Base-by-base conservation (phyloP, 2,329 filamentous ascomycete genomes). In the Nakataea oryzae region DNA sequence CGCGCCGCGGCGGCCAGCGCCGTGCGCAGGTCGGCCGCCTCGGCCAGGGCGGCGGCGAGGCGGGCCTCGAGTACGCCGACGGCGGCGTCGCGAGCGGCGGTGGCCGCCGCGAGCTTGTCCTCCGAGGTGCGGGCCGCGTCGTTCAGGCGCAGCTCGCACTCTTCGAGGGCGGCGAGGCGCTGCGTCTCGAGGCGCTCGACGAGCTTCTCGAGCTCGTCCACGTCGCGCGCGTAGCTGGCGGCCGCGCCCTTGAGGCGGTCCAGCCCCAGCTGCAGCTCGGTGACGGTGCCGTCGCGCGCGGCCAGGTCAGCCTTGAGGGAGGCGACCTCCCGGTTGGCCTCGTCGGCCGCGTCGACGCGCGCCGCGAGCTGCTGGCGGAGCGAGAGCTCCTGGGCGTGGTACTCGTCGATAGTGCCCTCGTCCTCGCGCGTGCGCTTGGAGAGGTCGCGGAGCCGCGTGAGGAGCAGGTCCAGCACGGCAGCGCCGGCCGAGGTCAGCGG, bases 321-420 rank as follows among this genome's bases (percentile, higher is more conserved):
- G 2, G 50, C 61, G 24, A 83, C 72, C 61, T 83, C 76, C 34
- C n/a, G n/a, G 0, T 66, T 69, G n/a, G 72, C 72, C 29, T 70
- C 72, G 34, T 82, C 79, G 75, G 82, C 81, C 24, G 77, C 80
- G 0, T 76, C 75, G 0, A 83, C 79, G 0, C 83, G 76, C 0
- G 81, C 77, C 12, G 76, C 74, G 3, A 87, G 78, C 67, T 87
- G 84, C 65, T 82, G 78, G 1, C 83, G 78, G 14, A 87, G 74
- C 0, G 79, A 81, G 0, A 75, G 71, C 71, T 86, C 83, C 7
- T 82, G 77, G 27, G 77, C 77, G 68, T 83, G 83, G 70, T 85
- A 84, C 71, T 86, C 81, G 68, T 86, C 84, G 41, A 87, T 81
- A 30, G 74, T 71, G n/a, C 76, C 76, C 58, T 86, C 83, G 54